Conservation (phyloP, 805 yeast species). For the Suhomyces xylopsoci region DNA sequence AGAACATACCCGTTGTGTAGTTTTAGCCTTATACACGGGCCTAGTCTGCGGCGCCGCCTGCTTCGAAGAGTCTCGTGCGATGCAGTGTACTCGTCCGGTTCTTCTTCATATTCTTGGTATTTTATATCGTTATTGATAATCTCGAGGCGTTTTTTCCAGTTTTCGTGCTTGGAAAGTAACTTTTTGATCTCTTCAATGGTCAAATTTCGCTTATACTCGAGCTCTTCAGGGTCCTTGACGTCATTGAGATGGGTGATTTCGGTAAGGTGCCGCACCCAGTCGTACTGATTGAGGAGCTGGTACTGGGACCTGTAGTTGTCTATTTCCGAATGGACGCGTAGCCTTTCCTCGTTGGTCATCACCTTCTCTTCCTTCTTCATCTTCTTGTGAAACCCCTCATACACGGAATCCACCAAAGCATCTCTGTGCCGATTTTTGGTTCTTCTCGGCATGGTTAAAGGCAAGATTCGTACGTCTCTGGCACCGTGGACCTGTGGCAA, state of each 20-base stretch:
- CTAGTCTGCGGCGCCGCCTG: constrained; percentile 24
- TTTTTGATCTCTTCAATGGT: constrained; percentile 49
- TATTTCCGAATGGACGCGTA: constrained; percentile 52
- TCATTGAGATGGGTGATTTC: constrained; percentile 51
- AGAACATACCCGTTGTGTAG: constrained; percentile 38
- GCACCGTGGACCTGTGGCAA: constrained; percentile 6
- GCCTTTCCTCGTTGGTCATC: constrained; percentile 54
- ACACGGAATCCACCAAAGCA: constrained; percentile 47
- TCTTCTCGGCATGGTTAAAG: constrained; percentile 18
- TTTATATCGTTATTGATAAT: constrained; percentile 24
- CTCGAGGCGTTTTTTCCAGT: constrained; percentile 35
- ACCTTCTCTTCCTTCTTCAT: constrained; percentile 65
- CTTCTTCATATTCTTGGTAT: constrained; percentile 11
- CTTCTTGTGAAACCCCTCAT: constrained; percentile 48
- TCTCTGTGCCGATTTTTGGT: constrained; percentile 19
- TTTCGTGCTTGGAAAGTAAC: constrained; percentile 34
- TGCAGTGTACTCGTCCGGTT: constrained; percentile 24
- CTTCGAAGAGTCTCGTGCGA: constrained; percentile 22
- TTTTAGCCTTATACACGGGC: constrained; percentile 35
- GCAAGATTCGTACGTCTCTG: background rate
- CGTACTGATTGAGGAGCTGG: constrained; percentile 36
- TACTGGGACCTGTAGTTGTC: constrained; percentile 50
- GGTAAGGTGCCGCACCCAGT: constrained; percentile 48
- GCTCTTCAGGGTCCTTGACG: constrained; percentile 46
- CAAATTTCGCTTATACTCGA: constrained; percentile 47